Base-by-base conservation (phyloP, 768 basidiomycete species). In the Podaxis sp. region DNA sequence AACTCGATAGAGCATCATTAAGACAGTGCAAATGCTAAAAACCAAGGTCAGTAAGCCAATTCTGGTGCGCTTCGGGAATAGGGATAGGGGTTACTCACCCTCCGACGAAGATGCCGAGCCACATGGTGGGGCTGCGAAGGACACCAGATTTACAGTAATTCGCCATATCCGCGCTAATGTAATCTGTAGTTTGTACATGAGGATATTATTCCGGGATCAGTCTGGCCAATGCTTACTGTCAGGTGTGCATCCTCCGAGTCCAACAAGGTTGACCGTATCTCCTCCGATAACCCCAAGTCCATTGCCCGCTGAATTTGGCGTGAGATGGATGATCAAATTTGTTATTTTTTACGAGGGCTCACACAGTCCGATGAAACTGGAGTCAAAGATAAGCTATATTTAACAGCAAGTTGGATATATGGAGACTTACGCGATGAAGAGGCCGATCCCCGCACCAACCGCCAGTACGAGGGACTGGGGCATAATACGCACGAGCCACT, bases 401-500 rank as follows among this genome's bases (percentile, higher is more conserved):
- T 36, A 62, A 64, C 15, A 56, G 49, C 17, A 13, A n/a, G 22
- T 28, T 22, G 3, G 49, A 46, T 13, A 22, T 52, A 33, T 26
- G 30, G n/a, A 52, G 52, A 83, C 86, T 69, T 68, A 91, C 82
- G 92, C 92, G 66, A 95, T 92, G 75, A 92, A 95, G 17, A 95
- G 74, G 64, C 93, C 93, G 68, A 95, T 94, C 63, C 93, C 93
- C 40, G 90, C 86, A 48, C 93, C 93, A 11, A 93, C 90, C 1
- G 93, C 88, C 60, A 93, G 82, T 3, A 93, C 87, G 28, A 95
- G 82, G 2, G 93, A 94, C 66, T 91, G 89, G 1, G 93, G 93
- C 86, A 95, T 94, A 61, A 93, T 84, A 15, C 93, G 85, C 13
- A 89, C 91, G 4, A 95, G 82, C 93, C 92, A 95, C 77, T 94